Evolutionary conservation across 2,329 filamentous ascomycete genomes (phyloP).

Genomic region (Aspergillus fijiensis): DNA sequence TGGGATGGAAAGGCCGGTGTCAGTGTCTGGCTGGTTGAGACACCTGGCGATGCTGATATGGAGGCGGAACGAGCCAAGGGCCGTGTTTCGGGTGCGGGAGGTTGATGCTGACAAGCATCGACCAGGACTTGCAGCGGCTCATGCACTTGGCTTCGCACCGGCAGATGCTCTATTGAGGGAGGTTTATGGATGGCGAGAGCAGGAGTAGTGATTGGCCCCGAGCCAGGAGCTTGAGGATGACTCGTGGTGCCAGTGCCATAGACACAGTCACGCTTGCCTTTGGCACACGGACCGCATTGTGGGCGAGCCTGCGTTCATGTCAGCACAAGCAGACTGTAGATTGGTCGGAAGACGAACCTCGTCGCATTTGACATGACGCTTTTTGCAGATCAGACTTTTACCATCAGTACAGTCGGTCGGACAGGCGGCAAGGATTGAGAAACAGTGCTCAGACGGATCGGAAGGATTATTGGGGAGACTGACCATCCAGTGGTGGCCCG

Average conservation of each 20-base stretch:
- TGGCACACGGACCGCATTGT: constrained; percentile 29
- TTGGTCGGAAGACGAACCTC: constrained; percentile 21
- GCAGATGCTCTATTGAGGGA: not conserved
- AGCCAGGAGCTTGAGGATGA: not conserved
- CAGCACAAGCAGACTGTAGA: not conserved
- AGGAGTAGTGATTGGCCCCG: not conserved
- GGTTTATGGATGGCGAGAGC: not conserved
- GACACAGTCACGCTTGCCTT: constrained; percentile 27
- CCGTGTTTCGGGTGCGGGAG: constrained; percentile 10
- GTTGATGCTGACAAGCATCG: constrained; percentile 24
- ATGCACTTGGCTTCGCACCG: constrained; percentile 5
- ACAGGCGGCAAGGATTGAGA: not conserved
- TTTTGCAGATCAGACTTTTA: constrained; percentile 28
- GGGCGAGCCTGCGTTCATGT: constrained; percentile 19
- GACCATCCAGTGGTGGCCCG: constrained; percentile 32
- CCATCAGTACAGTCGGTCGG: constrained; percentile 5
- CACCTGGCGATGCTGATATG: constrained; percentile 3
- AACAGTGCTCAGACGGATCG: not conserved
- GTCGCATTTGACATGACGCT: constrained; percentile 33
- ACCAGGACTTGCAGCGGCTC: constrained; percentile 21
- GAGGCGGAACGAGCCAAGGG: constrained; percentile 9
- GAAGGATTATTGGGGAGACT: constrained; percentile 13
- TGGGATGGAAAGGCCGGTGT: constrained; percentile 9
- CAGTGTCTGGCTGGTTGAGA: not conserved
- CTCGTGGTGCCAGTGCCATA: constrained; percentile 13